These are phyloP conservation scores for Blastocystis sp. DNA, from an alignment of 352 stramenopile genomes.

Conservation along the genomic window DNA sequence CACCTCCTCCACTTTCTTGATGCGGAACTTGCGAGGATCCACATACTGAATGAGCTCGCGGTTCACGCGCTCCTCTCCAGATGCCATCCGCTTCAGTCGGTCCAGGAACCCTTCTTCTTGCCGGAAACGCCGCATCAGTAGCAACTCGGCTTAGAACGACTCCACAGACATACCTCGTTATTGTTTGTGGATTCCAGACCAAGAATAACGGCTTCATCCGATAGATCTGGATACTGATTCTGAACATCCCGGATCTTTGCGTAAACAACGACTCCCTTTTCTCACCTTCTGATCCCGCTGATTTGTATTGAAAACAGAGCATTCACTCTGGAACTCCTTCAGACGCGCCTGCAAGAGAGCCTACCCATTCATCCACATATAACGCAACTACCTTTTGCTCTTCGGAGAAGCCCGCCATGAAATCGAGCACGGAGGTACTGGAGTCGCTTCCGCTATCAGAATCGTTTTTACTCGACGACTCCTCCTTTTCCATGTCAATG, in stretches of 20 bases:
- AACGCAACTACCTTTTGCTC: background rate
- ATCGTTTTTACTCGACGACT: background rate
- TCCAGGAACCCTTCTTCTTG: background rate
- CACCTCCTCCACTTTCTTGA: background rate
- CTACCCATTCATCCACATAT: background rate
- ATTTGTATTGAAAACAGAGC: constrained; percentile 31
- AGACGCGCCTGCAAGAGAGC: constrained; percentile 4
- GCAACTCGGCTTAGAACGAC: background rate
- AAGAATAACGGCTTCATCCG: background rate
- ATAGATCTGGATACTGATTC: constrained; percentile 3
- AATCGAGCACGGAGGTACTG: background rate
- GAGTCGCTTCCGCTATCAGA: background rate
- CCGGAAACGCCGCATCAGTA: constrained; percentile 7
- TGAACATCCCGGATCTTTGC: constrained; percentile 23
- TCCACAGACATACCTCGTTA: background rate
- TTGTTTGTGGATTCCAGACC: constrained; percentile 32
- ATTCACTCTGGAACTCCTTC: background rate
- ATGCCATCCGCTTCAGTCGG: background rate
- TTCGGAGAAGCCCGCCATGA: background rate
- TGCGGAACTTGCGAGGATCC: constrained; percentile 1
- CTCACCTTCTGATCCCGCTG: constrained; percentile 36
- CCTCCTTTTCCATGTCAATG: background rate
- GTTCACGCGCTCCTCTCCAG: background rate
- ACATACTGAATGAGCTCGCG: constrained; percentile 3
- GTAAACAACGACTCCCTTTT: background rate